Base-by-base conservation (phyloP, 1,284 basidiomycete genomes). In the Trichosporon sp. region DNA sequence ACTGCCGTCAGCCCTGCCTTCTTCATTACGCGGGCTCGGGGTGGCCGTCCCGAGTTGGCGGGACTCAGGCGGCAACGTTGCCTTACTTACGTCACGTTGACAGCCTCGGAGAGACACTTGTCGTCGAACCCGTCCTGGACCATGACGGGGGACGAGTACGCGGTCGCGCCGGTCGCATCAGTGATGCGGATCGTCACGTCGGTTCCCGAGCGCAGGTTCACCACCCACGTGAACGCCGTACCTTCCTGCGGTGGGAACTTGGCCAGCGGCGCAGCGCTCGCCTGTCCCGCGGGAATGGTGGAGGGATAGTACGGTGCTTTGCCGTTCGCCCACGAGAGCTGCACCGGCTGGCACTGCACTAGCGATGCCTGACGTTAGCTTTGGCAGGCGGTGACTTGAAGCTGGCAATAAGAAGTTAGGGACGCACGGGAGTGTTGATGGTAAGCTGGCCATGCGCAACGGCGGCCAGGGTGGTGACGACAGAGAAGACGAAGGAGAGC, bases 281-380 rank as follows among this genome's bases (percentile, higher is more conserved):
- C 76, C 76, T 92, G 88, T 65, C 88, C 89, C 89, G 90, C 90
- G 67, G 91, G 91, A 68, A 92, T 79, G 73, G 91, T 78, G 35
- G 88, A 85, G 72, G 92, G 73, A 83, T 86, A 93, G 85, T 88
- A 93, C 0, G 92, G 91, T 5, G 68, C 26, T 0, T 74, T 71
- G 59, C 91, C 90, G 37, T 84, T 88, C 35, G 76, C 67, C 89
- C 90, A 93, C 6, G 80, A 81, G 73, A 92, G 74, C 40, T 73
- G 73, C 63, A 75, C 74, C 21, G 83, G 82, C 76, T 81, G 79
- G 74, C 82, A 84, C 68, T 77, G 73, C 73, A 80, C 75, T 69
- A 83, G 74, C 8, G 78, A 75, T 35, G 81, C 71, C 80, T 81
- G 65, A 46, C 19, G 66, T 66, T 38, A 66, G 71, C 43, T 46